Conservation (phyloP, 352 stramenopile genomes). For the Hyaloperonospora arabidopsidis region DNA sequence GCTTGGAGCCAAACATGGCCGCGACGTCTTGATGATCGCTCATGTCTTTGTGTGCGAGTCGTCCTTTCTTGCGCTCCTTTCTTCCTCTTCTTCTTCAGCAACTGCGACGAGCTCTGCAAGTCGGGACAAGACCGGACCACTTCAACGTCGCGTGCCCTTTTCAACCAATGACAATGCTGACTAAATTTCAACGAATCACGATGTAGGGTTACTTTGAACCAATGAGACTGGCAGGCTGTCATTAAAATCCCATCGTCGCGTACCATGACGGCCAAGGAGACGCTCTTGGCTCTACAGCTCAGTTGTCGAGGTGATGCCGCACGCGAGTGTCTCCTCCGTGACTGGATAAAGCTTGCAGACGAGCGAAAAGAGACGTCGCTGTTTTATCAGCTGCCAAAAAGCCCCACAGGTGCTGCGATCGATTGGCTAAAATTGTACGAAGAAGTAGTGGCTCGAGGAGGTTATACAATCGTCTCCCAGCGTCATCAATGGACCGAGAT, state of each 20-base stretch:
- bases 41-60: slow-evolving; percentile 3
- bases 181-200: slow-evolving; percentile 1
- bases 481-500: slow-evolving; percentile 49
- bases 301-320: slow-evolving; percentile 54
- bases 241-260: no score
- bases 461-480: slow-evolving; percentile 44
- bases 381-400: slow-evolving; percentile 48
- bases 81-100: slow-evolving; percentile 3
- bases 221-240: no score
- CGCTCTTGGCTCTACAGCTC: slow-evolving; percentile 54
- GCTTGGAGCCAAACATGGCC: slow-evolving; percentile 37
- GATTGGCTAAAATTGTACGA: slow-evolving; percentile 79
- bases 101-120: slow-evolving; percentile 9
- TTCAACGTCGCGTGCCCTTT: slow-evolving; percentile 7
- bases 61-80: no score
- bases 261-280: slow-evolving; percentile 24
- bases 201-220: no score
- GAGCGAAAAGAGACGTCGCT: slow-evolving; percentile 33
- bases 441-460: slow-evolving; percentile 61
- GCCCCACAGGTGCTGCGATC: slow-evolving; percentile 41
- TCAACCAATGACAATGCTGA: neutral
- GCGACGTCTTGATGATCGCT: slow-evolving; percentile 29
- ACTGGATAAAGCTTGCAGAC: slow-evolving; percentile 55
- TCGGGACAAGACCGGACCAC: slow-evolving; percentile 1
- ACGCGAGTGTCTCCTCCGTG: slow-evolving; percentile 46